Conservation (phyloP, 139 green algal species). For the Gonium pectorale region DNA sequence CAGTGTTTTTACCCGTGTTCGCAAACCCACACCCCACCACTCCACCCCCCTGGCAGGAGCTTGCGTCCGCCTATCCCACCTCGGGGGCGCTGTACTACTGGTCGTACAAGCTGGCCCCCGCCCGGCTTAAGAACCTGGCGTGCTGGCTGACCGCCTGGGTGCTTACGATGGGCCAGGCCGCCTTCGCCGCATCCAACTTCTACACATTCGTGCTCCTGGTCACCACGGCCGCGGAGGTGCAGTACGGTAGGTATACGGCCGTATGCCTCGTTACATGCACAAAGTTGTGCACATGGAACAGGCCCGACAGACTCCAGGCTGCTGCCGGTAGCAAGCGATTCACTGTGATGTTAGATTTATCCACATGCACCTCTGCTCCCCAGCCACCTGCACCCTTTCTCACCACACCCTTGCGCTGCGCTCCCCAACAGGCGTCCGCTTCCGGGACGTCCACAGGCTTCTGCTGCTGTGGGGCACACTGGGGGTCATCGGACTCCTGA, state of each 20-base stretch:
- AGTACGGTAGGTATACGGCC: slow-evolving; percentile 13
- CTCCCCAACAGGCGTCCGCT: no score
- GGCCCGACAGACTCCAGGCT: no score
- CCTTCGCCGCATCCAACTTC: slow-evolving; percentile 23
- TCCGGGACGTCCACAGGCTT: not conserved
- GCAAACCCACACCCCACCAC: not conserved
- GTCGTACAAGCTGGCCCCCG: slow-evolving; percentile 24
- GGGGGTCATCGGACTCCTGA: slow-evolving; percentile 18
- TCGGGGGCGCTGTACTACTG: slow-evolving; percentile 45
- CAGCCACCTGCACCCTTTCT: no score
- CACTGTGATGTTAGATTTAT: no score
- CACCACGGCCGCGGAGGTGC: not conserved
- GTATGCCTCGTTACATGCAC: no score
- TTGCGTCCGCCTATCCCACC: slow-evolving; percentile 39
- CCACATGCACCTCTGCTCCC: no score
- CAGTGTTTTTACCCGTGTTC: no score
- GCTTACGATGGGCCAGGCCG: slow-evolving; percentile 33
- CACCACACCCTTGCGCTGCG: no score
- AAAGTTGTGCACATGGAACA: no score
- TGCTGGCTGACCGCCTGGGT: slow-evolving; percentile 39
- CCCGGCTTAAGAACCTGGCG: slow-evolving; percentile 9
- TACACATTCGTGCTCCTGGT: slow-evolving; percentile 36
- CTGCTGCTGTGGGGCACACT: not conserved
- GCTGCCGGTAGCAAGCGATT: no score
- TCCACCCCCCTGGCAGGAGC: not conserved